Percentiles rank a stretch among this genome's conserved stretches.
phyloP scores from a whole-genome alignment of 208 protist genomes.

The Leptomonas seymouri region DNA sequence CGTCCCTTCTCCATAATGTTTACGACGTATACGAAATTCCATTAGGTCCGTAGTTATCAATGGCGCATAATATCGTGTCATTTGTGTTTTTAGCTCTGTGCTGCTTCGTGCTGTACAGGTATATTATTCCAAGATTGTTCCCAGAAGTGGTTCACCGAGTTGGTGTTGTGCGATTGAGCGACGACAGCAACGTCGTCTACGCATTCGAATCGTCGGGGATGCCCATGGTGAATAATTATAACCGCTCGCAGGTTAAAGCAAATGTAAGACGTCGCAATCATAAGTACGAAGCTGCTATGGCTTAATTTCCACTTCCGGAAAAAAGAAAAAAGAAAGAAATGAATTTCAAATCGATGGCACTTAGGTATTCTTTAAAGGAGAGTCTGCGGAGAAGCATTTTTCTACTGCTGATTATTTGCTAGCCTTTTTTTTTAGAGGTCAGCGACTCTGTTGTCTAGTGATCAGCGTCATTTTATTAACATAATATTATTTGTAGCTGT shows the following conservation, averaged over 20 bases:
- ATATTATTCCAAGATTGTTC: slow-evolving; percentile 51
- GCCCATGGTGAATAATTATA: slow-evolving; percentile 38
- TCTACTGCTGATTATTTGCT: no score
- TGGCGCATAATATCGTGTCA: slow-evolving; percentile 18
- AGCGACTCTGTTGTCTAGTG: no score
- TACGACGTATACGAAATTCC: no score
- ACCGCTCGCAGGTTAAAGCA: slow-evolving; percentile 46
- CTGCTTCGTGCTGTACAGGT: slow-evolving; percentile 45
- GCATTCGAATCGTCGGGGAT: slow-evolving; percentile 38
- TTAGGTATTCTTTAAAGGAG: background rate
- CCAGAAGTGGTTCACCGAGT: slow-evolving; percentile 34
- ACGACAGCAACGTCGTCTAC: slow-evolving; percentile 34
- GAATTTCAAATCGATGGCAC: slow-evolving; percentile 1
- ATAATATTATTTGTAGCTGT: no score
- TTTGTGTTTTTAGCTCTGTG: slow-evolving; percentile 27
- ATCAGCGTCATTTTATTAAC: no score
- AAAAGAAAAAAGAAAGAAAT: no score
- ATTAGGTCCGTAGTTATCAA: background rate
- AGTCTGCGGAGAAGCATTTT: no score
- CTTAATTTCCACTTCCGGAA: background rate
- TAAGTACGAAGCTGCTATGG: slow-evolving; percentile 40
- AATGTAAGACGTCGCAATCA: slow-evolving; percentile 35
- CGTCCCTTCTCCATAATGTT: no score
- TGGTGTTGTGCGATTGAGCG: slow-evolving; percentile 29
- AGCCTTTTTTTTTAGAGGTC: no score